These are phyloP conservation scores for Aquilaria yunnanensis DNA, from an alignment of 345 rosid species.

Conservation along the genomic window DNA sequence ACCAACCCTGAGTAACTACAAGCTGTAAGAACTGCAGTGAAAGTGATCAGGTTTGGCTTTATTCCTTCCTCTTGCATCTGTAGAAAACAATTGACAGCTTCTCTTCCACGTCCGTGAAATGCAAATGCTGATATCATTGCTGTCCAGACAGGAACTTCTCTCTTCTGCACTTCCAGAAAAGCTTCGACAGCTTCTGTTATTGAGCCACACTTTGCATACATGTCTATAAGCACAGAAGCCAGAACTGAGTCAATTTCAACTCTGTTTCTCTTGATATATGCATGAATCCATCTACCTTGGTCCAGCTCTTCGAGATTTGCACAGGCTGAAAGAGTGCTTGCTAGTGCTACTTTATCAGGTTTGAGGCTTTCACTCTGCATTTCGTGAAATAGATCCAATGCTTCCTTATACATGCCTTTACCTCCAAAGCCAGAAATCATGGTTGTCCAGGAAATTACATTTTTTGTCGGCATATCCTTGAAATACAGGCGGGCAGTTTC, in stretches of 20 bases:
- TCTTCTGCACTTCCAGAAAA: conserved; percentile 33
- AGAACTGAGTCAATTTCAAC: conserved; percentile 34
- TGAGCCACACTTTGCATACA: conserved; percentile 70
- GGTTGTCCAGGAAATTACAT: conserved; percentile 59
- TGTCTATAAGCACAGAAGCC: conserved; percentile 52
- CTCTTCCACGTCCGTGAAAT: conserved; percentile 53
- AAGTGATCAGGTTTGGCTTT: conserved; percentile 56
- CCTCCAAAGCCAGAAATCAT: conserved; percentile 57
- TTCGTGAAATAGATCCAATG: conserved; percentile 46
- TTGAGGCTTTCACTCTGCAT: conserved; percentile 57
- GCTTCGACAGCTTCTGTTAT: conserved; percentile 48
- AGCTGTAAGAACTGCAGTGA: conserved; percentile 63
- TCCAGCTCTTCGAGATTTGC: conserved; percentile 69
- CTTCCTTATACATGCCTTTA: conserved; percentile 61
- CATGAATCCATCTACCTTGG: conserved; percentile 77
- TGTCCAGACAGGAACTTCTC: conserved; percentile 52
- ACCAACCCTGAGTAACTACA: conserved; percentile 65
- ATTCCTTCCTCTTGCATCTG: conserved; percentile 53
- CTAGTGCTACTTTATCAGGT: conserved; percentile 49
- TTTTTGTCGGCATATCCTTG: conserved; percentile 32
- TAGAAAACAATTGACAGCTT: conserved; percentile 43
- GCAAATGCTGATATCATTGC: conserved; percentile 61
- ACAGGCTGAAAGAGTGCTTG: conserved; percentile 59
- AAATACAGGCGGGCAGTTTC: conserved; percentile 35
- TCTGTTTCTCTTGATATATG: conserved; percentile 25